These are phyloP conservation scores for Epichloe uncinata DNA, from an alignment of 2,329 filamentous ascomycete genomes.

Conservation along the genomic window DNA sequence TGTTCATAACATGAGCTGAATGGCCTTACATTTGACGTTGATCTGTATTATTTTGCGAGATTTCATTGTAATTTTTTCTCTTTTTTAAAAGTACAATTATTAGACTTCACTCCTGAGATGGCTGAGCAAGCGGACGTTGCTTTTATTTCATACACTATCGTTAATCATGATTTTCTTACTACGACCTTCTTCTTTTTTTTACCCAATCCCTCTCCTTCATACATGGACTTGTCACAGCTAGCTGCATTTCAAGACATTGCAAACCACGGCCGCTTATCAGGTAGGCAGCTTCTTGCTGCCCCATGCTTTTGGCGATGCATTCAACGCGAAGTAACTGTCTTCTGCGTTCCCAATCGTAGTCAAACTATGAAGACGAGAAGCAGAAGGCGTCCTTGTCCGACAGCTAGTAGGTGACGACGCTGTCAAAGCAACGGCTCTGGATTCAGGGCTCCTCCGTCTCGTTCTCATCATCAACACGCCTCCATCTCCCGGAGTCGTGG, in stretches of 20 bases:
- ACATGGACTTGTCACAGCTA: no score
- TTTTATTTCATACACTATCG: background rate
- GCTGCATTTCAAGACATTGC: no score
- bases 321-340: conserved; percentile 30
- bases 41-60: no score
- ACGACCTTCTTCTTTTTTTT: background rate
- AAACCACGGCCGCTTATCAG: background rate
- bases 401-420: conserved; percentile 32
- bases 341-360: conserved; percentile 17
- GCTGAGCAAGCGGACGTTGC: background rate
- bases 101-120: background rate
- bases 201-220: background rate
- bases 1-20: no score
- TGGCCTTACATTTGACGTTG: no score
- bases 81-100: background rate
- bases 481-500: conserved; percentile 26
- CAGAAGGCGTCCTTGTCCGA: conserved; percentile 34
- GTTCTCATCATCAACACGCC: conserved; percentile 32
- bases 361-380: conserved; percentile 19
- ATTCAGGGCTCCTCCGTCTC: conserved; percentile 22
- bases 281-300: conserved; percentile 14
- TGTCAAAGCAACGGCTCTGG: conserved; percentile 9
- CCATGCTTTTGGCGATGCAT: conserved; percentile 17
- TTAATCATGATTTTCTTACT: background rate
- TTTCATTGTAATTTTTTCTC: no score